A percentile compares a stretch with the other conserved stretches of the same genome.
Conservation (phyloP, 148 eudicot species). For the Camellia lanceoleosa region DNA sequence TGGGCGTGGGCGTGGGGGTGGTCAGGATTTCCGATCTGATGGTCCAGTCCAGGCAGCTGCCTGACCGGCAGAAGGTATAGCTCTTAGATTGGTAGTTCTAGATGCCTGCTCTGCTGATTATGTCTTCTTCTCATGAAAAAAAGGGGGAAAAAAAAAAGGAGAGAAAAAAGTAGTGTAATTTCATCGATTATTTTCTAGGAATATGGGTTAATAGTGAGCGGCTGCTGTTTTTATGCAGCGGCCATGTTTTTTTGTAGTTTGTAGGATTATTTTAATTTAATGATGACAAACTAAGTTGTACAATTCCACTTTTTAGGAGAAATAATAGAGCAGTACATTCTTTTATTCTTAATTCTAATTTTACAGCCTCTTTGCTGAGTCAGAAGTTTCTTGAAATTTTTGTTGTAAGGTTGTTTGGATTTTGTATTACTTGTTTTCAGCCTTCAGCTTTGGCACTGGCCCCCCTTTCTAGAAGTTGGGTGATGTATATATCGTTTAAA, state of each 20-base stretch:
- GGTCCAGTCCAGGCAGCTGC: background rate
- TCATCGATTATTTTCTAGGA: too few species aligned
- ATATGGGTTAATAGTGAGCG: too few species aligned
- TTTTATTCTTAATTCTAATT: constrained; percentile 1
- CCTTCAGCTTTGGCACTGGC: background rate
- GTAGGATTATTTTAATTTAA: too few species aligned
- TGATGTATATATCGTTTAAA: too few species aligned
- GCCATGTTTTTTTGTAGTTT: too few species aligned
- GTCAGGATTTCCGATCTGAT: constrained; percentile 27
- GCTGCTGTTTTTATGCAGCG: too few species aligned
- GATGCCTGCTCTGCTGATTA: background rate
- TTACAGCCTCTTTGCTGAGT: background rate
- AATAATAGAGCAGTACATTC: constrained; percentile 27
- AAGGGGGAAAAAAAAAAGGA: background rate
- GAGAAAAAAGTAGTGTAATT: background rate
- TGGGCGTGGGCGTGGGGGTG: constrained; percentile 31
- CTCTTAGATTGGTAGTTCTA: too few species aligned
- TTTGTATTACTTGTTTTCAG: background rate
- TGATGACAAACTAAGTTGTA: too few species aligned
- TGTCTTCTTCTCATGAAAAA: constrained; percentile 4
- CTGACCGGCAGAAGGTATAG: too few species aligned
- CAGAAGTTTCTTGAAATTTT: background rate
- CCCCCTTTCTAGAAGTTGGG: background rate
- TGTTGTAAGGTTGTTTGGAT: background rate
- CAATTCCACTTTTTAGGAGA: background rate